Base-by-base conservation (phyloP, 345 rosid species). In the Cardiospermum halicacabum region DNA sequence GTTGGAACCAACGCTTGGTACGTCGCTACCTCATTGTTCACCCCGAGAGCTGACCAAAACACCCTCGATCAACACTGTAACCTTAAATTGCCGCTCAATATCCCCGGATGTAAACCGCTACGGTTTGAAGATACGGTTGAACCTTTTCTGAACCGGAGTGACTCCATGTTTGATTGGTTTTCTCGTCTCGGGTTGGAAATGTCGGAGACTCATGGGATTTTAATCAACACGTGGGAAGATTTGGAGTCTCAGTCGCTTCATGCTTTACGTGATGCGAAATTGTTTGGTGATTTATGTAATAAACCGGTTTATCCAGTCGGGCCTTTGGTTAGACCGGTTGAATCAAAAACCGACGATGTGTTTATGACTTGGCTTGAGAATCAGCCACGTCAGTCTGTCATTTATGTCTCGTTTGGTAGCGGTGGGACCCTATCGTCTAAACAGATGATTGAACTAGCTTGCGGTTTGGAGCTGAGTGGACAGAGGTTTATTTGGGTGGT, bases 331-430 rank as follows among this genome's bases (percentile, higher is more conserved):
- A 67, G 58, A 32, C 37, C 53, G 1, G 28, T 18, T 25, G 50
- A 18, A 11, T 3, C 30, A 3, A 37, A 11, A 49, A 16, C 8
- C 7, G 34, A 18, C 3, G 40, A 31, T 3, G 30, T 4, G 0
- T 70, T 79, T 5, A 53, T 81, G 3, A 30, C 22, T 0, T 90
- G 97, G 92, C 58, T 88, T 9, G 79, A 82, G 61, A 21, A 7
- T 15, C 87, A 85, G 53, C 84, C 89, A 0, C 1, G 8, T 6
- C 78, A 75, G 25, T 85, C 90, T 16, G 89, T 84, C 36, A 43
- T 90, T 2, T 85, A 75, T n/a, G 78, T 90, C 16, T 88, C 89
- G 4, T 84, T 88, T 42, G 97, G 97, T 11, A 88, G 96, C 18
- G 91, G 91, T 0, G 92, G 92, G 2, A 78, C 90, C 3, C 65